phyloP scores from a whole-genome alignment of 495 filamentous ascomycete genomes.

The Aspergillus egyptiacus region DNA sequence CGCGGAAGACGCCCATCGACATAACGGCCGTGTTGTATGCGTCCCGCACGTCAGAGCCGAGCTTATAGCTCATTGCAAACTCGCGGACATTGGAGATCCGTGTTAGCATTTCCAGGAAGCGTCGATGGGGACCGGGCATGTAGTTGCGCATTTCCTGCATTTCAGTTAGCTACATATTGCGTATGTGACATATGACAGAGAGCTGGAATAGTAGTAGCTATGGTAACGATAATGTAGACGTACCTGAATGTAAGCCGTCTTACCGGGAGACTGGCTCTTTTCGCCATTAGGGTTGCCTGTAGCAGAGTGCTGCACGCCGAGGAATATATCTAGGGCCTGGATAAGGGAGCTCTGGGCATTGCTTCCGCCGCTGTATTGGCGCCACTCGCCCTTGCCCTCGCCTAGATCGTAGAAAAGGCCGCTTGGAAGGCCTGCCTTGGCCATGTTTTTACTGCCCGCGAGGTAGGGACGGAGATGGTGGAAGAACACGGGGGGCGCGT shows the following conservation, averaged over 20 bases:
- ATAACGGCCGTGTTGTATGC: slow-evolving; percentile 85
- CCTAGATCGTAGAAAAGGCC: slow-evolving; percentile 85
- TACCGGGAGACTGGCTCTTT: slow-evolving; percentile 7
- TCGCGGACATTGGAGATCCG: slow-evolving; percentile 74
- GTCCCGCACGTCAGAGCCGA: slow-evolving; percentile 57
- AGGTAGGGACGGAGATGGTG: slow-evolving; percentile 85
- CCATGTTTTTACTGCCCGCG: slow-evolving; percentile 95
- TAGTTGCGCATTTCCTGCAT: slow-evolving; percentile 82
- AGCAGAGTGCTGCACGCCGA: slow-evolving; percentile 82
- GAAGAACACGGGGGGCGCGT: slow-evolving; percentile 83
- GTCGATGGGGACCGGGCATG: slow-evolving; percentile 89
- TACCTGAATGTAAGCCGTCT: slow-evolving; percentile 31
- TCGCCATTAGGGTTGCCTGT: slow-evolving; percentile 62
- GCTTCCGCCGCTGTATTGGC: slow-evolving; percentile 79
- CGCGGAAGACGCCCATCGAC: slow-evolving; percentile 74
- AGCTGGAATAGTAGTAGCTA: no score
- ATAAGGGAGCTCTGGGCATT: slow-evolving; percentile 94
- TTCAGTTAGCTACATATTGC: slow-evolving; percentile 1
- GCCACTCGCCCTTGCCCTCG: slow-evolving; percentile 59
- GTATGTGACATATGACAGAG: no score
- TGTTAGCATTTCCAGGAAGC: slow-evolving; percentile 73
- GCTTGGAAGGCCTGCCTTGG: slow-evolving; percentile 76
- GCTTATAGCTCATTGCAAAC: slow-evolving; percentile 59
- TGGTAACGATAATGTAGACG: not conserved
- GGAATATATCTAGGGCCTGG: slow-evolving; percentile 84